These are phyloP conservation scores for Stenogyne calaminthoides DNA, from an alignment of 305 asterid species.

Conservation along the genomic window DNA sequence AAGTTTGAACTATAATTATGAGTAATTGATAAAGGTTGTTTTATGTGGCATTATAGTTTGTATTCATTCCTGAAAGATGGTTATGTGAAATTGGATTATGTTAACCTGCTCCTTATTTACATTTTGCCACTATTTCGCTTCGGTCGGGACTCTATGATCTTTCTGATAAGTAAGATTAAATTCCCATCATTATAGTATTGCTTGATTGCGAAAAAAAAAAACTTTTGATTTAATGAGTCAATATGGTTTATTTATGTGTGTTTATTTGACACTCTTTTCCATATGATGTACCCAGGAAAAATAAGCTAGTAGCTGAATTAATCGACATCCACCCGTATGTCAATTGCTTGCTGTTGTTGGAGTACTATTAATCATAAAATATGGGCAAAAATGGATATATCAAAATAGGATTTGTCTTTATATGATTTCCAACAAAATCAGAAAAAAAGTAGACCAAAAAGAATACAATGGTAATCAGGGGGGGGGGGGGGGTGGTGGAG, in stretches of 20 bases:
- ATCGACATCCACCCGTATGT: background rate
- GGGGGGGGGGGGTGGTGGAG: no score
- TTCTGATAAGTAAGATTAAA: background rate
- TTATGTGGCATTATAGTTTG: background rate
- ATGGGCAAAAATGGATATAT: no score
- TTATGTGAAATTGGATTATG: background rate
- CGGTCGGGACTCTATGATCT: background rate
- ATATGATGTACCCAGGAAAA: background rate
- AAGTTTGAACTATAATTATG: conserved; percentile 24
- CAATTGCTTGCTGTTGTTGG: conserved; percentile 7
- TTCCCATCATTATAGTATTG: background rate
- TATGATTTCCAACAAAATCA: no score
- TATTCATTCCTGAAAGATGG: background rate
- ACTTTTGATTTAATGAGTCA: background rate
- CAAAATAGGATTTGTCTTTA: no score
- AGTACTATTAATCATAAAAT: background rate
- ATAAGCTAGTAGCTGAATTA: conserved; percentile 8
- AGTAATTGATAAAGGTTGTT: background rate
- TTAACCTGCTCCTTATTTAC: background rate
- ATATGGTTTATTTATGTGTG: background rate
- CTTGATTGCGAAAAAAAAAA: background rate
- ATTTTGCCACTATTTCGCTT: background rate
- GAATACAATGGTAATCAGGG: no score
- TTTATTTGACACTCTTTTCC: background rate
- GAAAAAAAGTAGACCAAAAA: no score